phyloP scores from a whole-genome alignment of 148 eudicot species.

The Talinum fruticosum region DNA sequence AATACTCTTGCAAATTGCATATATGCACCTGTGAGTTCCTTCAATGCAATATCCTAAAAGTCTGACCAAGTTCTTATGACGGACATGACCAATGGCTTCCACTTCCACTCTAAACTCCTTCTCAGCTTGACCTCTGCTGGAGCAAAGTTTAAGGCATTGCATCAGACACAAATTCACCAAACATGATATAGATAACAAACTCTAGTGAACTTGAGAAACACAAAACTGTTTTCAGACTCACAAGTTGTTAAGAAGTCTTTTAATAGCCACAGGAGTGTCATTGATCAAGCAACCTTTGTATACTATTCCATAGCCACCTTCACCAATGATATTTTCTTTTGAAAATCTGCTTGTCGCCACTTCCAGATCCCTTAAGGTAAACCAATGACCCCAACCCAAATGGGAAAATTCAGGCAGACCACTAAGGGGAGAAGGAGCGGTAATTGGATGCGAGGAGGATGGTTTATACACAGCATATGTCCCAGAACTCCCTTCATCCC shows the following conservation, averaged over 20 bases:
- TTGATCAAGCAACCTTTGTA: constrained; percentile 59
- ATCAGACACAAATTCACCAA: constrained; percentile 8
- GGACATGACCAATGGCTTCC: constrained; percentile 72
- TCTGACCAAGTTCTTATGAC: constrained; percentile 66
- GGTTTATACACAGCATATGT: constrained; percentile 37
- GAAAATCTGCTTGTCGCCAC: constrained; percentile 58
- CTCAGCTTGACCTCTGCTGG: constrained; percentile 61
- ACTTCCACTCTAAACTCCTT: constrained; percentile 75
- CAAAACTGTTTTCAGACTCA: constrained; percentile 29
- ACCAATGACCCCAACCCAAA: constrained; percentile 87
- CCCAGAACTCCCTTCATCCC: constrained; percentile 55
- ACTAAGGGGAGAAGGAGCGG: constrained; percentile 65
- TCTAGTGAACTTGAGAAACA: background rate
- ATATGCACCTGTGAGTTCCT: constrained; percentile 62
- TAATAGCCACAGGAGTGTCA: constrained; percentile 63
- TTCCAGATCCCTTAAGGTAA: constrained; percentile 71
- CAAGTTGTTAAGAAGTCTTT: constrained; percentile 63
- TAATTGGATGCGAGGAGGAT: constrained; percentile 53
- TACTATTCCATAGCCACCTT: constrained; percentile 79
- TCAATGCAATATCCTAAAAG: constrained; percentile 69
- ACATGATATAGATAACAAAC: background rate
- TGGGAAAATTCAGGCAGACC: constrained; percentile 73
- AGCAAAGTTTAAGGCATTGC: constrained; percentile 8
- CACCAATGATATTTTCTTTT: constrained; percentile 69
- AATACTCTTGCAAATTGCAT: background rate